These are phyloP conservation scores for Trypanosoma avium DNA, from an alignment of 208 protist species.

Conservation along the genomic window DNA sequence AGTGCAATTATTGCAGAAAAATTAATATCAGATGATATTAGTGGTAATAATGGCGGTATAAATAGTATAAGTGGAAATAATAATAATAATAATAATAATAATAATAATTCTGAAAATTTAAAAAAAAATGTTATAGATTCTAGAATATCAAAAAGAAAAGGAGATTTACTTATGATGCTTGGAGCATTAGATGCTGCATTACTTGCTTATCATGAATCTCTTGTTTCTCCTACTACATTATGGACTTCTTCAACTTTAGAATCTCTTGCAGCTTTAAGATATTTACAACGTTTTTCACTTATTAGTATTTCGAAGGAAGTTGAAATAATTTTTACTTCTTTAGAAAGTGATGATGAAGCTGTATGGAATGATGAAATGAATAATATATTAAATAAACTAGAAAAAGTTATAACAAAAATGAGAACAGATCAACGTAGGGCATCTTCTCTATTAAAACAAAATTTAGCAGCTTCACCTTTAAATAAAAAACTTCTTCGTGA, in stretches of 20 bases:
- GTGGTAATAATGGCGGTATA: not conserved
- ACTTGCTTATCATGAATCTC: conserved; percentile 52
- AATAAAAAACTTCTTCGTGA: conserved; percentile 17
- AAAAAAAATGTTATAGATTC: conserved; percentile 28
- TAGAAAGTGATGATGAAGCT: conserved; percentile 64
- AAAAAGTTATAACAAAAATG: conserved; percentile 24
- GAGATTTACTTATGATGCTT: conserved; percentile 65
- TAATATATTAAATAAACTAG: conserved; percentile 24
- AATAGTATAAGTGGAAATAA: not conserved
- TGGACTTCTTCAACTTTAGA: conserved; percentile 82
- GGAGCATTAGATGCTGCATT: conserved; percentile 64
- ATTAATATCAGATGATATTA: not conserved
- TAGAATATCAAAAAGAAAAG: conserved; percentile 57
- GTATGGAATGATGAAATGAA: conserved; percentile 27
- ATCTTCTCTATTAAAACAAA: conserved; percentile 10
- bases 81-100: not conserved
- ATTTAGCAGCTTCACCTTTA: not conserved
- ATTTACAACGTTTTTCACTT: conserved; percentile 44
- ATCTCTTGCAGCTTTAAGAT: conserved; percentile 76
- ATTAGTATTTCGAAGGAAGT: conserved; percentile 29
- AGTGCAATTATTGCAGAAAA: not conserved
- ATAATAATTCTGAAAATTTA: conserved; percentile 12
- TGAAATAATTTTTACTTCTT: conserved; percentile 31
- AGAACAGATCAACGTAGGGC: conserved; percentile 13
- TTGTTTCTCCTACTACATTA: conserved; percentile 50